Evolutionary conservation across 1,284 basidiomycete genomes (phyloP).

Genomic region (Cryptococcus sp.): DNA sequence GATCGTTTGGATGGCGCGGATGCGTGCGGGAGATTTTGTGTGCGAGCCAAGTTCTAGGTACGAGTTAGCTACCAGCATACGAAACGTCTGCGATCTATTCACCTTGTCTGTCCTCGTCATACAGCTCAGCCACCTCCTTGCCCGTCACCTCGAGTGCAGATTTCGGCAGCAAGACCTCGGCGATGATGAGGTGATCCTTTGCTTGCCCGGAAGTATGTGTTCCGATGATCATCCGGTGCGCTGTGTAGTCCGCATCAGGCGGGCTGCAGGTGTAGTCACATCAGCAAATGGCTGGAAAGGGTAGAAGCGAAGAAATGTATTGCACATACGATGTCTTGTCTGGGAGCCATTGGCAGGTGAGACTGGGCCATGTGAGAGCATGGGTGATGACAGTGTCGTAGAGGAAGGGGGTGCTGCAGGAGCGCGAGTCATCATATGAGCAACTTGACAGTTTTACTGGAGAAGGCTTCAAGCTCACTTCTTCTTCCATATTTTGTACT

Average conservation of each 20-base stretch:
- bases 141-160: constrained; percentile 58
- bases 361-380: constrained; percentile 95
- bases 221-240: constrained; percentile 90
- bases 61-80: neutral
- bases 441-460: neutral
- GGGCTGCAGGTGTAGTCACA: constrained; percentile 53
- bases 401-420: constrained; percentile 74
- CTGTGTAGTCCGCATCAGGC: constrained; percentile 84
- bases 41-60: constrained; percentile 76
- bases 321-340: constrained; percentile 83
- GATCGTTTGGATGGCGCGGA: constrained; percentile 91
- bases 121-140: constrained; percentile 72
- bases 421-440: neutral
- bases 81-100: constrained; percentile 13
- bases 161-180: constrained; percentile 89
- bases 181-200: constrained; percentile 95
- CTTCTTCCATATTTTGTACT: constrained; percentile 73
- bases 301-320: neutral
- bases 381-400: constrained; percentile 98
- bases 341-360: constrained; percentile 99
- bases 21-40: constrained; percentile 71
- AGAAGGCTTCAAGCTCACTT: constrained; percentile 56
- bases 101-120: constrained; percentile 87
- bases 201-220: constrained; percentile 97
- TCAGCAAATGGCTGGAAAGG: neutral